Evolutionary conservation across 225 moss, liverwort and hornwort species (phyloP).

Genomic region (Marchantia paleacea): DNA sequence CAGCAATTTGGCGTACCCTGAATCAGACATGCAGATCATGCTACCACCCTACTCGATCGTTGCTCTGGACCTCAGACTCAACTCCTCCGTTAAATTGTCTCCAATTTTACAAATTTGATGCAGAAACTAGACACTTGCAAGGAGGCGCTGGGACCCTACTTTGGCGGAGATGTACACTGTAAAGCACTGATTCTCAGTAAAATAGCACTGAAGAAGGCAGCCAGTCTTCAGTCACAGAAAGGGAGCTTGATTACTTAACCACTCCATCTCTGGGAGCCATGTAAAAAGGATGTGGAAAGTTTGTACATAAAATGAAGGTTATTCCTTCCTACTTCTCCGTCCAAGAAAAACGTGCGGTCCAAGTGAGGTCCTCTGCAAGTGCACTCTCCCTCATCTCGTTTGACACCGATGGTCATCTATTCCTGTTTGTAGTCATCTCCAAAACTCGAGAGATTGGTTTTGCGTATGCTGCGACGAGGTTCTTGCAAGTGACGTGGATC

Average conservation of each 20-base stretch:
- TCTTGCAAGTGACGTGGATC: too few species aligned
- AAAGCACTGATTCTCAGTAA: not conserved
- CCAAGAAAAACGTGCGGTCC: too few species aligned
- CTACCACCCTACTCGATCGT: constrained; percentile 61
- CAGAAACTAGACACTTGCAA: not conserved
- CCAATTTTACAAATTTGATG: not conserved
- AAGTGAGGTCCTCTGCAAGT: too few species aligned
- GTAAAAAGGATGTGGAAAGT: not conserved
- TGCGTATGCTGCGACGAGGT: too few species aligned
- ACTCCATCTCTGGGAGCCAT: not conserved
- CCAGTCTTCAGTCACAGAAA: not conserved
- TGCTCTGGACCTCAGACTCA: constrained; percentile 52
- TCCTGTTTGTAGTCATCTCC: too few species aligned
- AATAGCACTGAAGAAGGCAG: not conserved
- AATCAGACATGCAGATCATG: constrained; percentile 50
- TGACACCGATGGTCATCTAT: too few species aligned
- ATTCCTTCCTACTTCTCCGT: not conserved
- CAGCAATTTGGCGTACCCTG: constrained; percentile 48
- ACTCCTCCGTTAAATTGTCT: too few species aligned
- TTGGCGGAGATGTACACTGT: not conserved
- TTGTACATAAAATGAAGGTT: not conserved
- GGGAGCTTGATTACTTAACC: not conserved
- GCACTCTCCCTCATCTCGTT: too few species aligned
- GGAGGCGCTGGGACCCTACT: not conserved
- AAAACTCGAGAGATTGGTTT: too few species aligned